Evolutionary conservation across 164 flowering plant species (phyloP).

Genomic region (Vitis vinifera): ASM3070453v1 NC_081808.1:19729001-19729500

Average conservation of each 20-base stretch:
- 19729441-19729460: no score
- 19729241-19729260: constrained; percentile 35
- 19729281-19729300: not conserved
- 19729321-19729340: not conserved
- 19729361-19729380: no score
- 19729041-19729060: not conserved
- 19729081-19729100: constrained; percentile 14
- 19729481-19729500: no score
- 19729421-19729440: no score
- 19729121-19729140: constrained; percentile 33
- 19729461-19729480: no score
- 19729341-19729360: not conserved
- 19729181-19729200: constrained; percentile 11
- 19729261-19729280: constrained; percentile 2
- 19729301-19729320: not conserved
- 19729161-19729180: constrained; percentile 91
- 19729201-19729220: constrained; percentile 25
- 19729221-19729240: constrained; percentile 41
- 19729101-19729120: not conserved
- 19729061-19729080: constrained; percentile 9
- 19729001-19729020: no score
- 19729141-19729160: constrained; percentile 94
- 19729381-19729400: no score
- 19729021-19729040: no score
- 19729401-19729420: no score